A percentile compares a stretch with the other conserved stretches of the same genome.
These are phyloP conservation scores for Fusarium bactridioides DNA, from an alignment of 2,329 filamentous ascomycete genomes.

Conservation along the genomic window DNA sequence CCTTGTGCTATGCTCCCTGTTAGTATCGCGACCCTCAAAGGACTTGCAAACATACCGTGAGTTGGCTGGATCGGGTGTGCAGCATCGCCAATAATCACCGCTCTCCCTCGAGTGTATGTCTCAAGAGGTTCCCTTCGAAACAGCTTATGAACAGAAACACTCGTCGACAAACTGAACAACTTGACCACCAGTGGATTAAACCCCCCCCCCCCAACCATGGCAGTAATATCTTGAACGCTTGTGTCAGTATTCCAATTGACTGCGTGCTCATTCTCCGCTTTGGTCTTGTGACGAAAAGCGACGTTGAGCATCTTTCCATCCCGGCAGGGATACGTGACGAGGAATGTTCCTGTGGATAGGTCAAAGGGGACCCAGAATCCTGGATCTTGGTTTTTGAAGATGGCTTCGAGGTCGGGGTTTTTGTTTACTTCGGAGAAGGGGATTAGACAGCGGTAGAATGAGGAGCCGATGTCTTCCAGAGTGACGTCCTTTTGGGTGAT, in stretches of 20 bases:
- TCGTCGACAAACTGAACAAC: not conserved
- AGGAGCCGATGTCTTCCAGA: not conserved
- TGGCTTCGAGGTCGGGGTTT: not conserved
- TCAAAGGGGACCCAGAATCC: slow-evolving; percentile 8
- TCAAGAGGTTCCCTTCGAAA: not conserved
- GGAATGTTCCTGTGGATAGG: not conserved
- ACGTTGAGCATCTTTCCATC: not conserved
- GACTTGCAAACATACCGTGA: not conserved
- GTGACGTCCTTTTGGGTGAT: fast-evolving
- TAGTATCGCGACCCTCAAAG: fast-evolving
- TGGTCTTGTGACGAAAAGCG: not conserved
- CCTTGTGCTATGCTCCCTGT: not conserved
- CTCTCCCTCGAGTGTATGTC: not conserved
- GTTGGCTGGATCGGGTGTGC: not conserved
- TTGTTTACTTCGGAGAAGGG: not conserved
- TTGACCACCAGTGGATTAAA: not conserved
- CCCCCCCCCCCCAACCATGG: fast-evolving
- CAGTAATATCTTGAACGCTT: not conserved
- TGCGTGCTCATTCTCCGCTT: not conserved
- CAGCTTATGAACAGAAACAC: not conserved
- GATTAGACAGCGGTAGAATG: slow-evolving; percentile 4
- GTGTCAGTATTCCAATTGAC: not conserved
- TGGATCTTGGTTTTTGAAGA: not conserved
- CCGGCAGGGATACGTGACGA: not conserved
- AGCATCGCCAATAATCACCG: not conserved